Percentiles rank a stretch among this genome's conserved stretches.
Conservation (phyloP, 2,329 filamentous ascomycete species). For the Ascochyta viciae-villosae region DNA sequence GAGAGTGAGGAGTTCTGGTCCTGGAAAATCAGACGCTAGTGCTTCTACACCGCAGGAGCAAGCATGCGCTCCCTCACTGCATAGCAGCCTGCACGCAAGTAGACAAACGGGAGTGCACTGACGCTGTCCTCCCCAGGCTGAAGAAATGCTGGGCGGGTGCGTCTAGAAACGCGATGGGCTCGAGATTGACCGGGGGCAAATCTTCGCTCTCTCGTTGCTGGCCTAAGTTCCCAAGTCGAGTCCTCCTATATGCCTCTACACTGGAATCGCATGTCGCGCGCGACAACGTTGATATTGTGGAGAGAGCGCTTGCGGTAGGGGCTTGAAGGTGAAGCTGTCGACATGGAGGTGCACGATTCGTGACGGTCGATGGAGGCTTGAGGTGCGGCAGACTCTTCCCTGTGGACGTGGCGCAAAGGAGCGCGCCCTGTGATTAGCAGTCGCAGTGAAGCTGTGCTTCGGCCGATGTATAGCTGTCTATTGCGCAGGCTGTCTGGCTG, state of each 20-base stretch:
- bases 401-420: neutral
- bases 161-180: constrained; percentile 3
- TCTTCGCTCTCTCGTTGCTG: constrained; percentile 12
- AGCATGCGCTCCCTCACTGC: constrained; percentile 34
- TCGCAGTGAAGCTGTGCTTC: constrained; percentile 1
- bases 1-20: constrained; percentile 21
- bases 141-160: neutral
- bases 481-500: constrained; percentile 10
- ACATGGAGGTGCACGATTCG: constrained; percentile 25
- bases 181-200: constrained; percentile 19
- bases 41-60: constrained; percentile 29
- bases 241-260: constrained; percentile 23
- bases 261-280: constrained; percentile 20
- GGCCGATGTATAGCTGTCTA: constrained; percentile 1
- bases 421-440: neutral
- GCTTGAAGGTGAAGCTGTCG: constrained; percentile 19
- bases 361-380: constrained; percentile 15
- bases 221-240: constrained; percentile 5
- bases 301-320: constrained; percentile 4
- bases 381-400: constrained; percentile 8
- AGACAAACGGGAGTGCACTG: constrained; percentile 9
- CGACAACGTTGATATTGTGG: constrained; percentile 8
- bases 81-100: constrained; percentile 24
- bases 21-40: constrained; percentile 28
- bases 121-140: neutral